Evolutionary conservation across 352 stramenopile genomes (phyloP), one percentile per base, ranked within the genome.

Genomic region (Aphanomyces astaci): DNA sequence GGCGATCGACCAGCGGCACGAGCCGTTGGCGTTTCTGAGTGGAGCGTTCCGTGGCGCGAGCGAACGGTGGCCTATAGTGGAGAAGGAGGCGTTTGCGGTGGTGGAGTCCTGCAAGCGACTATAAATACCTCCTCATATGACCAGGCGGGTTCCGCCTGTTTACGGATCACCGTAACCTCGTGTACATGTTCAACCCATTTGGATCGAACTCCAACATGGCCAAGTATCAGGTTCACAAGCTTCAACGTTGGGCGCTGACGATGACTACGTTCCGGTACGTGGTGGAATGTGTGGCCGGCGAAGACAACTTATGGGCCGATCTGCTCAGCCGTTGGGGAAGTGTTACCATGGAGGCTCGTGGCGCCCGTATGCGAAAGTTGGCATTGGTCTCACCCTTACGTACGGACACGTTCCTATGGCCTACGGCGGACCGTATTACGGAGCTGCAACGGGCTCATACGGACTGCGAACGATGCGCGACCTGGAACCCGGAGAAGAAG

Each of bases 171-270:
- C 39, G 63, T 0, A 76, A 76, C 46, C 39, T 76, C 2, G n/a
- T 51, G 13, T 72, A 73, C 56, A 74, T 73, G 9, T 77, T 77
- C 45, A 63, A 73, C 28, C 72, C 72, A 27, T 10, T 48, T 2
- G 39, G 33, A 3, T 45, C 11, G 22, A 2, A 71, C 28, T n/a
- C 49, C 1, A 66, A 25, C 24, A 72, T 72, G n/a, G 25, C 54
- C 22, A 9, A 30, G 4, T 70, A 70, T 36, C 67, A 72, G 33
- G 66, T 22, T 10, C 3, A 67, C 13, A 72, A 67, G 56, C 27
- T 72, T 2, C 55, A 67, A 31, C 55, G 60, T 11, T 70, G 56
- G 59, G 40, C 28, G 1, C 25, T 70, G 15, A 19, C 31, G 10
- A 55, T 70, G 56, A 24, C 57, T 4, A 48, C 32, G 25, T 71